Base-by-base conservation (phyloP, 345 rosid species). In the Pseudoturritis turrita region DNA sequence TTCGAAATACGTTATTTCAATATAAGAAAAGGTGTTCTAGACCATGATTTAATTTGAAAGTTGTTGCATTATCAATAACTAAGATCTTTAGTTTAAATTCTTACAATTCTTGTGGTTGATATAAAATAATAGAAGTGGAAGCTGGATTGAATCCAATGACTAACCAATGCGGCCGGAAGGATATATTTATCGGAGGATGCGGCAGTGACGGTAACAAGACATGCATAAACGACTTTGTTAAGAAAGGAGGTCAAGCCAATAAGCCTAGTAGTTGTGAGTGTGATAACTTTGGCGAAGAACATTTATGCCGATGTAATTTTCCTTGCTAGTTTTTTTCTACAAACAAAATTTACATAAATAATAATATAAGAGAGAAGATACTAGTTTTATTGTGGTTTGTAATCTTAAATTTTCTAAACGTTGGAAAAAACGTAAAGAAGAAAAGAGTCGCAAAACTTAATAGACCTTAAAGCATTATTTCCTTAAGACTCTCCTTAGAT, bases 211-310 rank as follows among this genome's bases (percentile, higher is more conserved):
- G 79, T 61, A 68, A 10, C 74, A 10, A 35, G 6, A 68, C 70
- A 6, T 75, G 79, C 70, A 61, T 61, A 8, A 17, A 61, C 35
- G 79, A 69, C n/a, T 75, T 75, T 62, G 59, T 61, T 10, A 75
- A 43, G 36, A 54, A 75, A 54, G 58, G 70, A 68, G 58, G 69
- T 41, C n/a, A 0, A 15, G 21, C 2, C 15, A 33, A 31, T 31
- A 68, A 2, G 54, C 74, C 74, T 35, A 4, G 0, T 33, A 68
- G 57, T 52, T 75, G 79, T 10, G 47, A 33, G 12, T 68, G 79
- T 52, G 59, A 75, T 18, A 1, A 68, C 57, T 35, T 68, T 44
- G 70, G 57, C 35, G 15, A 5, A 0, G 68, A 60, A 53, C 79
- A 61, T 75, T 35, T 68, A 61, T 68, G 79, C 23, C 18, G 41